These are phyloP conservation scores for Detonula confervacea DNA, from an alignment of 352 stramenopile genomes.

Conservation along the genomic window DNA sequence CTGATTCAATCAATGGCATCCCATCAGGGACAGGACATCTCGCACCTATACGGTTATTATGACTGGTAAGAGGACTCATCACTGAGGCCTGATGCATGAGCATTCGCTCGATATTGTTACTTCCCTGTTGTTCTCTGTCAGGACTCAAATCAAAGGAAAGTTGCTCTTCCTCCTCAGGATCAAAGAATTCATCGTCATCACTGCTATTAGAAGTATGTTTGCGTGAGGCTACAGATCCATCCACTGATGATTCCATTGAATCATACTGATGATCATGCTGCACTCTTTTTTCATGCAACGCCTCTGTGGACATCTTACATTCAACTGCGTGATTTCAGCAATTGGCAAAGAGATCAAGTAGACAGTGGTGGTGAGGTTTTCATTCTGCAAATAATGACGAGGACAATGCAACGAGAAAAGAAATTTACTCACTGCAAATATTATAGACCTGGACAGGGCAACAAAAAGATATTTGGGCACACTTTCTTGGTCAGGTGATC, in stretches of 20 bases:
- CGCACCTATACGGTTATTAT: constrained; percentile 61
- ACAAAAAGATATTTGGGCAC: too few relatives aligned
- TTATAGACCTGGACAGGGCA: constrained; percentile 75
- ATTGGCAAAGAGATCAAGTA: too few relatives aligned
- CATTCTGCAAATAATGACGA: too few relatives aligned
- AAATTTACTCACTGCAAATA: too few relatives aligned
- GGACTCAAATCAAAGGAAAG: constrained; percentile 22
- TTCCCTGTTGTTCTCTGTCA: constrained; percentile 8
- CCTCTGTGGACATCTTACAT: constrained; percentile 67
- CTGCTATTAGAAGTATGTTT: constrained; percentile 25
- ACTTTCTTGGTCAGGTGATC: background rate
- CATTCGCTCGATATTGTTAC: constrained; percentile 42
- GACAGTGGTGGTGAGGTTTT: too few relatives aligned
- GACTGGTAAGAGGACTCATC: constrained; percentile 12
- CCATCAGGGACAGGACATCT: constrained; percentile 72
- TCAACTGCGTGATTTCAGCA: too few relatives aligned
- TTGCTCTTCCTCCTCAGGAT: constrained; percentile 42
- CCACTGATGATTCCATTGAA: constrained; percentile 23
- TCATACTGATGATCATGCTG: constrained; percentile 13
- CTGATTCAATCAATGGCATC: constrained; percentile 46
- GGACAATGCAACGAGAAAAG: too few relatives aligned
- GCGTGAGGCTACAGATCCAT: constrained; percentile 7
- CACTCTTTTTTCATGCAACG: constrained; percentile 37
- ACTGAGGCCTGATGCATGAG: constrained; percentile 32
- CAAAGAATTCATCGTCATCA: constrained; percentile 57